Base-by-base conservation (phyloP, 2,329 filamentous ascomycete genomes). In the Thermochaetoides dissita region DNA sequence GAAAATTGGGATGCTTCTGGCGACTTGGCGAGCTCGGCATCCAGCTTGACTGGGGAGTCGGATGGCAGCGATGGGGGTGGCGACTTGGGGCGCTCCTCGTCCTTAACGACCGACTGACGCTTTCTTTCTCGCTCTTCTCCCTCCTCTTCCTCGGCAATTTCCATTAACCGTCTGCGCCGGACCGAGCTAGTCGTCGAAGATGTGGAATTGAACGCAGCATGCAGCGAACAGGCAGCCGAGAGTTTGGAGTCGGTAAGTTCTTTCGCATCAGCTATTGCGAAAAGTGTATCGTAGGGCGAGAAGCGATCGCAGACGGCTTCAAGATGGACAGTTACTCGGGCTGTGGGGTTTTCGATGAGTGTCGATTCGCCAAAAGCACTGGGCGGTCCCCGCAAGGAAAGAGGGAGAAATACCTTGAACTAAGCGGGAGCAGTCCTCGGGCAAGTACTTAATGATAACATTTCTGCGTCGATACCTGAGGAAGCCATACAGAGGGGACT, bases 71-170 rank as follows among this genome's bases (percentile, higher is more conserved):
- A 55, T 32, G 56, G 51, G 28, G 57, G 49, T 4, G 54, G 30
- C 5, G 54, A 32, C n/a, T 38, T 43, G 6, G 53, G 44, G 40
- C 52, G 43, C 38, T 62, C 60, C 52, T 73, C 63, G 55, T 72
- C 67, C 12, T 64, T 62, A 6, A 69, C 65, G 7, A 71, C 61
- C 2, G 72, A 77, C 53, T 79, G 69, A 42, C 75, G 66, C 54
- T 78, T 80, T 35, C 63, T 64, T 29, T 75, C 67, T 49, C 74
- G 63, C 45, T 71, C 66, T 46, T 67, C 63, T 36, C 80, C 76
- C 54, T 94, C 87, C 56, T 93, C 86, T 41, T 81, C 84, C 63
- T 96, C 91, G n/a, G 82, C 79, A 58, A 96, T 95, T 63, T 94
- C 89, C 65, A 89, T 81, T 53, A 96, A 67, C 51, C 84, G 79